Base-by-base conservation (phyloP, 2,329 filamentous ascomycete genomes). In the Allantophomopsis cytisporea region DNA sequence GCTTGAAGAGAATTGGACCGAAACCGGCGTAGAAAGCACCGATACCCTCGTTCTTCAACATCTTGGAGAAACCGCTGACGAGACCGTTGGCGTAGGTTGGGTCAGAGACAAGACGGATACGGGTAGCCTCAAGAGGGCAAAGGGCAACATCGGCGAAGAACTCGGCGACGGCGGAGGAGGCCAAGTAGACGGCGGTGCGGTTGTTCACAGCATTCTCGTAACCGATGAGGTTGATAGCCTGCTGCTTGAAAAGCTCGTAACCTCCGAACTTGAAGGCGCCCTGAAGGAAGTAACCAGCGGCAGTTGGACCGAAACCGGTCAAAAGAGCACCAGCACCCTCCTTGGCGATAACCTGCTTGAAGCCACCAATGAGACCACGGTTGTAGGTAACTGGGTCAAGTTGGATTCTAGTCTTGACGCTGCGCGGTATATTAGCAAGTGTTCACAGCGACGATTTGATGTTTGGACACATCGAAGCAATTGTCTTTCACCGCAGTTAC, bases 201-300 rank as follows among this genome's bases (percentile, higher is more conserved):
- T 88, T 85, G 63, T 85, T 73, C 54, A 71, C 71, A 53, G 83
- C 83, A 49, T 69, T 76, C 65, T 88, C 83, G 60, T 79, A 78
- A 57, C 86, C 86, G 56, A 93, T 65, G 47, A 71, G 46, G 71
- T 85, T 81, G 65, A 93, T 91, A 59, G 69, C 76, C 68, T 91
- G 83, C 70, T 88, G 76, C 80, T 94, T 93, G 82, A 94, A 93
- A 69, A 93, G 80, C 69, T 94, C 86, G 66, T 94, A 94, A 62
- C 86, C 86, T 63, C 86, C 86, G 64, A 91, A 91, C 71, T 93
- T 93, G 74, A 91, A 79, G 55, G 84, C 82, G 60, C 86, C 85
- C 70, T 94, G 85, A 55, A 94, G 79, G 80, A 93, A 93, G 71
- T 94, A 94, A 63, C 85, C 85, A 50, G 85, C 83, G 52, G 79